phyloP scores from a whole-genome alignment of 257 asterid genomes.

The Solanum corneliomulleri region DNA sequence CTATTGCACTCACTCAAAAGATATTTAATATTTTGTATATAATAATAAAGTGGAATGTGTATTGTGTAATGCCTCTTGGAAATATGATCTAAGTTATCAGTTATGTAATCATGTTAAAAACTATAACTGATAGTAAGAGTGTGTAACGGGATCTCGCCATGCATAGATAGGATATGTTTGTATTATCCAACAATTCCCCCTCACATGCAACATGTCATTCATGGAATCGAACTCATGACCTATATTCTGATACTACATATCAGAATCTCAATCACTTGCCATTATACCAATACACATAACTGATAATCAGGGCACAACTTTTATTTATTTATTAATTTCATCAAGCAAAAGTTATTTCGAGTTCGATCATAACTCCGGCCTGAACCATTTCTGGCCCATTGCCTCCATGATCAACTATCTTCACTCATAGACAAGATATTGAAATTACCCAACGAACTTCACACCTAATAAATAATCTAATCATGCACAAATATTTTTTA shows the following conservation, averaged over 20 bases:
- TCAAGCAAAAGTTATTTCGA: no score
- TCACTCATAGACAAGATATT: background rate
- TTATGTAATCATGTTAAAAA: background rate
- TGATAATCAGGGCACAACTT: no score
- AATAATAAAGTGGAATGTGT: background rate
- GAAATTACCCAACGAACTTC: background rate
- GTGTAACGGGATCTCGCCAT: background rate
- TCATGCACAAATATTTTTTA: background rate
- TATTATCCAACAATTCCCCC: background rate
- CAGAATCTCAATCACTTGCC: background rate
- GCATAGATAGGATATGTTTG: background rate
- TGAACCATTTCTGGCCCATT: background rate
- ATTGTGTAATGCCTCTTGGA: background rate
- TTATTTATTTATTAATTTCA: no score
- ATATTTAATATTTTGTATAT: no score
- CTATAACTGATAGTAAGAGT: background rate
- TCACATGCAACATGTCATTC: background rate
- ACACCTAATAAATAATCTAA: background rate
- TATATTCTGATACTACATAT: no score
- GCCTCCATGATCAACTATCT: background rate
- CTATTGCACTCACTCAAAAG: background rate
- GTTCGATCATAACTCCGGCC: background rate
- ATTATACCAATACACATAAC: no score
- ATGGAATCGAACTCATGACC: background rate
- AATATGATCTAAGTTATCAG: background rate